Evolutionary conservation across 495 filamentous ascomycete species (phyloP), one percentile per base, ranked within the genome.

Genomic region (Trichoderma reesei): DNA sequence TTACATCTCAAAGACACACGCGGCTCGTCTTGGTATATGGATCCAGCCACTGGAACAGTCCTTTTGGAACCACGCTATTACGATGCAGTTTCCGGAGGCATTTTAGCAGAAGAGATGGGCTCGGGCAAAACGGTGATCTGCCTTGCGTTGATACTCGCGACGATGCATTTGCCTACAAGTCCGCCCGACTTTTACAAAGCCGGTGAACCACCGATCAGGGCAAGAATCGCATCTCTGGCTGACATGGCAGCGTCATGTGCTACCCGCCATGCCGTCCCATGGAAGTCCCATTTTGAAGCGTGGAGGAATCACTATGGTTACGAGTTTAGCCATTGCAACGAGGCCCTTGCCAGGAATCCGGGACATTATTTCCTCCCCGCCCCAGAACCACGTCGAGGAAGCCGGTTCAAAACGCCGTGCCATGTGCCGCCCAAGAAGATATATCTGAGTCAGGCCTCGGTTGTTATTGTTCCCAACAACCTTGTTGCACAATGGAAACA

Each of bases 41-140:
- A 92, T 62, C 74, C 80, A n/a, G 81, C 87, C 41, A 80, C 84
- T 18, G 85, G 83, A 1, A 73, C 76, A 3, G 78, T 88, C 63
- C 68, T 91, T 2, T 74, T 79, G 41, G 79, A 88, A 18, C 87
- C 88, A 36, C 77, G 79, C 9, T 80, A 83, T 63, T 96, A 94
- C 69, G 90, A 93, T 16, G 83, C 86, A 62, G 82, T 86, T 26
- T 80, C 80, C 65, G 93, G 93, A 61, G 93, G 92, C 0, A 90
- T 92, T 36, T 74, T 90, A 20, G 88, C 87, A 3, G 86, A 88
- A 69, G 80, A 86, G 65, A 94, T 79, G 78, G 84, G 84, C 11
- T 80, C 85, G 5, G 92, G 93, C 0, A 98, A 98, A 76, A 97
- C 93, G 0, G 73, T 96, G 36, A 95, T 98, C 10, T 91, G 89